These are phyloP conservation scores for Actinomortierella ambigua DNA, from an alignment of 371 early-diverging fungal genomes.

Conservation along the genomic window DNA sequence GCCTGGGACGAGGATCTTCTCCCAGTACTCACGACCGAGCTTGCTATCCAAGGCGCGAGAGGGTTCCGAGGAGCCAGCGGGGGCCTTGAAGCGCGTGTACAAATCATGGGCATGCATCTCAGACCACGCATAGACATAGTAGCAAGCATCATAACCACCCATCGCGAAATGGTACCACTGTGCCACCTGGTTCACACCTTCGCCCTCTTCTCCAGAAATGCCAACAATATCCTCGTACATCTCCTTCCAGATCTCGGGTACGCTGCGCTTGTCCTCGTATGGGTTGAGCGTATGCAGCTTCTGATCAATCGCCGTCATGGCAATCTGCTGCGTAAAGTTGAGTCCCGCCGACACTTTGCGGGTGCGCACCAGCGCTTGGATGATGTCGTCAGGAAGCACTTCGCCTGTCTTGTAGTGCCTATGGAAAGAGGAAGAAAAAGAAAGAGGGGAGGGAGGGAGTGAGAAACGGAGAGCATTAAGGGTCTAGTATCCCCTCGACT, in stretches of 20 bases:
- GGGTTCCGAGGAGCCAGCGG: conserved; percentile 5
- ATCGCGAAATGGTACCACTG: conserved; percentile 51
- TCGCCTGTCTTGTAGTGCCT: conserved; percentile 75
- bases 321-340: conserved; percentile 37
- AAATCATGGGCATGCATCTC: conserved; percentile 88
- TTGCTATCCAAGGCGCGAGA: conserved; percentile 21
- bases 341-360: conserved; percentile 38
- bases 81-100: conserved; percentile 57
- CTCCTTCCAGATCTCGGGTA: conserved; percentile 60
- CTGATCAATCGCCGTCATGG: conserved; percentile 32
- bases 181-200: conserved; percentile 17
- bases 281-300: conserved; percentile 31
- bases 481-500: no score
- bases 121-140: conserved; percentile 80
- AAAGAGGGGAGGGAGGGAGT: background rate
- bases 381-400: conserved; percentile 74
- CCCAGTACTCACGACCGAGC: conserved; percentile 44
- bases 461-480: no score
- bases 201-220: conserved; percentile 55
- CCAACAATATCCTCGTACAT: conserved; percentile 71
- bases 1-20: conserved; percentile 27
- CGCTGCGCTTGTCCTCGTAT: conserved; percentile 50
- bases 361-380: conserved; percentile 66
- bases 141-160: conserved; percentile 85
- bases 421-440: background rate